These are phyloP conservation scores for Salisapilia sapeloensis DNA, from an alignment of 352 stramenopile species.

Conservation along the genomic window DNA sequence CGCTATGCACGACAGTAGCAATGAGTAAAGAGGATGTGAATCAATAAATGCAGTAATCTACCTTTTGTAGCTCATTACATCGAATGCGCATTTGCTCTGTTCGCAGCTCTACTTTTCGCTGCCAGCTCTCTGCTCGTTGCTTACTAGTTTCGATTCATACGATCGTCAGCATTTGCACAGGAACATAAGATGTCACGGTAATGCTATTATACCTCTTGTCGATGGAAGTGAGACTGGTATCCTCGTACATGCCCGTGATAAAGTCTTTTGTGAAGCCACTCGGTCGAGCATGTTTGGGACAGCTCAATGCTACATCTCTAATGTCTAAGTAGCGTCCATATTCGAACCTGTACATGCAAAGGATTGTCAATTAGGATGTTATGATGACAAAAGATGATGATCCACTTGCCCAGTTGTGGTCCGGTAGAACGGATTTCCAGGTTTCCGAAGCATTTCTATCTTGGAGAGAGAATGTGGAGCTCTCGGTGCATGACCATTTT, in stretches of 20 bases:
- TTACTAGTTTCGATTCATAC: slow-evolving; percentile 7
- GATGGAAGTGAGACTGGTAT: slow-evolving; percentile 33
- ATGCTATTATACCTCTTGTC: slow-evolving; percentile 17
- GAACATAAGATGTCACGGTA: neutral
- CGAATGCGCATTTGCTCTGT: slow-evolving; percentile 46
- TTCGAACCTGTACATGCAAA: slow-evolving; percentile 15
- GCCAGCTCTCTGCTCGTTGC: slow-evolving; percentile 22
- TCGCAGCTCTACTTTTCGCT: slow-evolving; percentile 26
- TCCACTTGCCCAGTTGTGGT: slow-evolving; percentile 21
- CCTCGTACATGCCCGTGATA: slow-evolving; percentile 23
- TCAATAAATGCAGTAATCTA: slow-evolving; percentile 1
- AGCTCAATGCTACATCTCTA: slow-evolving; percentile 25
- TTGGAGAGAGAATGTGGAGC: slow-evolving; percentile 38
- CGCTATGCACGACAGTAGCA: slow-evolving; percentile 2
- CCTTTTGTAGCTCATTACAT: slow-evolving; percentile 36
- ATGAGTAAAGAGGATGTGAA: too few relatives aligned
- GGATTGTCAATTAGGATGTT: neutral
- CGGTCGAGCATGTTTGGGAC: slow-evolving; percentile 24
- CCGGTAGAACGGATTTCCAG: slow-evolving; percentile 28
- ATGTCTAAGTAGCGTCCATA: slow-evolving; percentile 39
- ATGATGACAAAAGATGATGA: neutral
- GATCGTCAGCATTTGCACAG: neutral
- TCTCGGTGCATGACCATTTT: too few relatives aligned
- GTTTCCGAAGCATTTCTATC: slow-evolving; percentile 18
- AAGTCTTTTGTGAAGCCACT: slow-evolving; percentile 39